Evolutionary conservation across 2,329 filamentous ascomycete species (phyloP), one percentile per base, ranked within the genome.

Genomic region (Colletotrichum orbiculare): DNA sequence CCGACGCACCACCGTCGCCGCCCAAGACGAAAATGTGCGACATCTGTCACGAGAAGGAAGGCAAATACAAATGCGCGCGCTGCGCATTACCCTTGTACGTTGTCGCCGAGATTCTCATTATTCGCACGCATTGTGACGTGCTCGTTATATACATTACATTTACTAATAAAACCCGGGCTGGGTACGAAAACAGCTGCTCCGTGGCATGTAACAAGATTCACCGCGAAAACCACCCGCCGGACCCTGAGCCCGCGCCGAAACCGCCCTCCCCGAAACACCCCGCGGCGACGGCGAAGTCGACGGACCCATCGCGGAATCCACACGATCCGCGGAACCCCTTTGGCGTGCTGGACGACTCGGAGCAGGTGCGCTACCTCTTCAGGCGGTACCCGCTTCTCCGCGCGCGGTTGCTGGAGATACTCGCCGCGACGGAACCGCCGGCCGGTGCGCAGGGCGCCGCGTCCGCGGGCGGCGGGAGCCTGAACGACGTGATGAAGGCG

Each of bases 21-120:
- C 53, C 60, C 13, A 64, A 66, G 43, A 53, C 69, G 46, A 69
- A 70, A 15, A 67, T 73, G 2, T 90, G 88, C 69, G 81, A 82
- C 6, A 78, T 88, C 38, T 90, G 88, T 73, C 73, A 82, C 35
- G 71, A 74, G 39, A 80, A 80, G 5, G 77, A 82, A 17, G 80
- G 80, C 37, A 89, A 87, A 73, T 90, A 90, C 75, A 90, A 88
- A 70, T 90, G 88, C 67, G 79, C 85, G n/a, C 81, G 81, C 35
- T 90, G 88, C 72, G 75, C 80, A 52, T 70, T 85, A 25, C 83
- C 83, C 66, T 89, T 88, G 88, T 90, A 78, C 72, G 86, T 76
- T 25, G 34, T 48, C n/a, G 6, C 17, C 15, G 11, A 17, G 25
- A 13, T 41, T 25, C n/a, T 33, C 25, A 42, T 56, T 11, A 13